Conservation (phyloP, 140 eudicot genomes). For the Oenanthe javanica region DNA sequence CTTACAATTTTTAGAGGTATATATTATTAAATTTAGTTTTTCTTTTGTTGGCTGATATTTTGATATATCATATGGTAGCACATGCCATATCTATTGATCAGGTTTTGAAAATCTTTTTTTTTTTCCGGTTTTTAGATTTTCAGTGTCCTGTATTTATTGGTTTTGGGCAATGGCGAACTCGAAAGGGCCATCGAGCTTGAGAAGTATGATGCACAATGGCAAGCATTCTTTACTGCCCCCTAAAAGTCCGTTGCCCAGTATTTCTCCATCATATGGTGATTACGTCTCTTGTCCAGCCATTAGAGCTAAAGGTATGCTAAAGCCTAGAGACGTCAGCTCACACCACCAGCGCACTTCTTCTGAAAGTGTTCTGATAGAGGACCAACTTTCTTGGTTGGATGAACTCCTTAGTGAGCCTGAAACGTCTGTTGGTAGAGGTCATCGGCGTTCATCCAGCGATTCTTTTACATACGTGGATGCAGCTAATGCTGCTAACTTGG, state of each 20-base stretch:
- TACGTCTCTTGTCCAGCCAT: slow-evolving; percentile 29
- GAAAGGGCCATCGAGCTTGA: slow-evolving; percentile 53
- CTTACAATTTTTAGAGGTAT: background rate
- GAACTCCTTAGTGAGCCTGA: slow-evolving; percentile 96
- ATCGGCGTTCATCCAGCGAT: slow-evolving; percentile 94
- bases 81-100: background rate
- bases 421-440: slow-evolving; percentile 78
- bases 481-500: slow-evolving; percentile 47
- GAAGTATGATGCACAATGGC: slow-evolving; percentile 54
- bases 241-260: slow-evolving; percentile 71
- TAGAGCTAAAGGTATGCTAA: slow-evolving; percentile 50
- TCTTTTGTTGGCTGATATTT: background rate
- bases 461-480: slow-evolving; percentile 75
- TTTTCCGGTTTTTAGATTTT: background rate
- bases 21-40: background rate
- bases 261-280: slow-evolving; percentile 48
- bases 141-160: background rate
- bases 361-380: slow-evolving; percentile 79
- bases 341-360: slow-evolving; percentile 91
- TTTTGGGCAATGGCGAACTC: slow-evolving; percentile 43
- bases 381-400: slow-evolving; percentile 96
- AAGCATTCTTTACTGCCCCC: slow-evolving; percentile 58
- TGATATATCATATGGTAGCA: background rate
- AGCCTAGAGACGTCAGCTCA: slow-evolving; percentile 48
- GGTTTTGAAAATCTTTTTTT: background rate